A percentile compares a stretch with the other conserved stretches of the same genome.
Conservation (phyloP, 345 rosid species). For the Carallia pectinifolia region DNA sequence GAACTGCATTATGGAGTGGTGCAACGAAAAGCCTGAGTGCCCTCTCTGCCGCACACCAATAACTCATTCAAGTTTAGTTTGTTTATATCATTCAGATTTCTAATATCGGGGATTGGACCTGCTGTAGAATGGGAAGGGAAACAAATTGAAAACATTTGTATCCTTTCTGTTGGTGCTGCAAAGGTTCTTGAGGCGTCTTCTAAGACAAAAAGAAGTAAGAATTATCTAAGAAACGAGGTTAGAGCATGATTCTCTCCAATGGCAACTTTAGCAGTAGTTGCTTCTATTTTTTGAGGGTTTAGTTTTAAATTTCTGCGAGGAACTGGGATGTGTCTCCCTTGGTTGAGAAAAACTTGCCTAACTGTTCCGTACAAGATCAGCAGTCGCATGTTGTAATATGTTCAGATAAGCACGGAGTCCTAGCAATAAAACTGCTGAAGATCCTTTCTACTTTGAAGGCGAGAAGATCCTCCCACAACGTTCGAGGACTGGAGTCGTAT, state of each 20-base stretch:
- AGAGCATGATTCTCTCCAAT: neutral
- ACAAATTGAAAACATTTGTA: neutral
- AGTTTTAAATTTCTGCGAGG: neutral
- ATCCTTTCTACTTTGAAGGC: too few relatives aligned
- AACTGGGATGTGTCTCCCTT: neutral
- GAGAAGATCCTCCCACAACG: too few relatives aligned
- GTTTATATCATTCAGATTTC: conserved; percentile 83
- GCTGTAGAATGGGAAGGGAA: neutral
- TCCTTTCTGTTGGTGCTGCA: neutral
- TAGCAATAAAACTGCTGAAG: too few relatives aligned
- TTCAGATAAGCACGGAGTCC: too few relatives aligned
- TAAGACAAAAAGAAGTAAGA: neutral
- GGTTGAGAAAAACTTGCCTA: neutral
- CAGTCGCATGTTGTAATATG: too few relatives aligned
- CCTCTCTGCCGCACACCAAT: conserved; percentile 90
- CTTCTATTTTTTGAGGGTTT: neutral
- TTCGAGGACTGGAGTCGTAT: too few relatives aligned
- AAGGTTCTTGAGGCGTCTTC: neutral
- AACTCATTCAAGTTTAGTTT: conserved; percentile 80
- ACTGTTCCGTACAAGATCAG: neutral
- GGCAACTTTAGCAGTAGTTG: neutral
- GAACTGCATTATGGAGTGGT: conserved; percentile 98
- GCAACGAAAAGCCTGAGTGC: conserved; percentile 96
- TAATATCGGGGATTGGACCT: conserved; percentile 22
- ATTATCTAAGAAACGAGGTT: too few relatives aligned